A percentile compares a stretch with the other conserved stretches of the same genome.
Conservation (phyloP, 345 rosid genomes). For the Syzygium oleosum region DNA sequence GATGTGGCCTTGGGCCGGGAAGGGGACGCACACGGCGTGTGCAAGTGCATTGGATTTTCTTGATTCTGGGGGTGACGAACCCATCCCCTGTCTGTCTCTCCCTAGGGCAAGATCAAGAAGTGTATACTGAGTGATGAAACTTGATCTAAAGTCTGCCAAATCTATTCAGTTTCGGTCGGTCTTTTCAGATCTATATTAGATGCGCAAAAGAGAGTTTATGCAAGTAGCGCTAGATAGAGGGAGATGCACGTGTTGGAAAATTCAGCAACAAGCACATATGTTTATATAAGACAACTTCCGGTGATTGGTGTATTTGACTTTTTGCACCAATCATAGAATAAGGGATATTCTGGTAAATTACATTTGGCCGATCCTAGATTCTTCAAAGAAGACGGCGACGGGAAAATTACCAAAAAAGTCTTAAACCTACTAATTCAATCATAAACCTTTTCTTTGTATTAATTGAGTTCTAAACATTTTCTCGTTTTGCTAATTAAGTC, state of each 20-base stretch:
- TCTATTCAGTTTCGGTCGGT: not conserved
- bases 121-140: not conserved
- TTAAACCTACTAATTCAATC: too few relatives aligned
- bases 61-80: not conserved
- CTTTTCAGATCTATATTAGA: not conserved
- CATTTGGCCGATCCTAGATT: too few relatives aligned
- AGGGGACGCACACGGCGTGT: constrained; percentile 22
- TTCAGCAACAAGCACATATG: too few relatives aligned
- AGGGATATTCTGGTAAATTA: too few relatives aligned
- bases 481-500: too few relatives aligned
- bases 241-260: too few relatives aligned
- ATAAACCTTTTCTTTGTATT: fast-evolving
- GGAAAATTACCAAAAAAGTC: too few relatives aligned
- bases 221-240: too few relatives aligned
- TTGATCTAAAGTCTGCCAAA: not conserved
- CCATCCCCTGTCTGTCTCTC: not conserved
- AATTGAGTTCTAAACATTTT: too few relatives aligned
- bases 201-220: not conserved
- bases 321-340: too few relatives aligned
- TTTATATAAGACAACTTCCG: too few relatives aligned
- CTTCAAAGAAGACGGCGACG: fast-evolving
- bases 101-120: not conserved
- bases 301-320: too few relatives aligned
- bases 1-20: constrained; percentile 31
- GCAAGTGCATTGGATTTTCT: constrained; percentile 3